Conservation (phyloP, 768 basidiomycete species). For the Termitomyces sp. region DNA sequence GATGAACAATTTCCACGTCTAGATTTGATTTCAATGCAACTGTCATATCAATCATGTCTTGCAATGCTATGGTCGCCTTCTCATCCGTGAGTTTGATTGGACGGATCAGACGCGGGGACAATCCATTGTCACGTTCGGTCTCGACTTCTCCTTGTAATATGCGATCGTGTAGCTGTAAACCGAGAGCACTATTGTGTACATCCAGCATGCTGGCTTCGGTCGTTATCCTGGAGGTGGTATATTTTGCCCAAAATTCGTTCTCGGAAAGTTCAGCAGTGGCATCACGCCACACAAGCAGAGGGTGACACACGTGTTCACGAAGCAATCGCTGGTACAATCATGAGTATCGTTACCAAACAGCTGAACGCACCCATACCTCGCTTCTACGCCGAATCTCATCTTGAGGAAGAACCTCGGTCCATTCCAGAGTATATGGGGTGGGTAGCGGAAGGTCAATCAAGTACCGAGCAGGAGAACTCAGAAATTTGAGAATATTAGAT, state of each 20-base stretch:
- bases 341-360: not conserved
- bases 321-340: conserved; percentile 51
- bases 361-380: conserved; percentile 45
- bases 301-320: conserved; percentile 71
- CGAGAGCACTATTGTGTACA: conserved; percentile 52
- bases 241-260: conserved; percentile 64
- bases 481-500: conserved; percentile 79
- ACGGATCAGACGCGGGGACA: conserved; percentile 26
- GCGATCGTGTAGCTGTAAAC: conserved; percentile 33
- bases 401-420: conserved; percentile 69
- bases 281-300: conserved; percentile 65
- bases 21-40: conserved; percentile 70
- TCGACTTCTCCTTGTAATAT: not conserved
- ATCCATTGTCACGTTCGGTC: conserved; percentile 6
- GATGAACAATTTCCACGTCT: conserved; percentile 56
- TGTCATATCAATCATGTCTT: conserved; percentile 72
- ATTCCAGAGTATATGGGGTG: conserved; percentile 64
- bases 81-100: conserved; percentile 34
- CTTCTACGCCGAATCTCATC: conserved; percentile 67
- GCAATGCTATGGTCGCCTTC: conserved; percentile 54
- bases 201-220: conserved; percentile 72
- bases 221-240: conserved; percentile 57
- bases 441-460: conserved; percentile 46
- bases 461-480: conserved; percentile 66
- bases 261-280: conserved; percentile 59